These are phyloP conservation scores for Ceratocystis smalleyi DNA, from an alignment of 2,329 filamentous ascomycete species.

Conservation along the genomic window DNA sequence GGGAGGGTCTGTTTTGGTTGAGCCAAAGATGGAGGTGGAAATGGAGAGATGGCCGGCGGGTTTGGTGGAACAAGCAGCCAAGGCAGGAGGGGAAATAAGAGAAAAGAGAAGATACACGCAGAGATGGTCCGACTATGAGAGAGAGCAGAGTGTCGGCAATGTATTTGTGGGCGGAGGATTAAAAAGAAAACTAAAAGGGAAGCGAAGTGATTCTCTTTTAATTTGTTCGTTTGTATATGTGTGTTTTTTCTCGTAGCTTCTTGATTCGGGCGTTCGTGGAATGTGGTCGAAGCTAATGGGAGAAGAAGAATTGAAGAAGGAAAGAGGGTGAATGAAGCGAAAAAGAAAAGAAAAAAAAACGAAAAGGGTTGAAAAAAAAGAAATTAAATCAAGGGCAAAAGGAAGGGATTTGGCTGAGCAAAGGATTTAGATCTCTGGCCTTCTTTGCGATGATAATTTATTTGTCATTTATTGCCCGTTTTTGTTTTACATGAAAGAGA, in stretches of 20 bases:
- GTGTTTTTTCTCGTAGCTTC: background rate
- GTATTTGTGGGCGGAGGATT: background rate
- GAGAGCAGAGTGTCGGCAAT: background rate
- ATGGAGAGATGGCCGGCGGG: too few species aligned
- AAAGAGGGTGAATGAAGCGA: background rate
- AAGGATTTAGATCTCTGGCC: background rate
- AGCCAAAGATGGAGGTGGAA: too few species aligned
- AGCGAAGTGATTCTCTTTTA: background rate
- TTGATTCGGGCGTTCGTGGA: background rate
- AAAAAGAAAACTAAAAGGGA: background rate
- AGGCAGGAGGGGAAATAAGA: background rate
- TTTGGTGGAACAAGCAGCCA: background rate
- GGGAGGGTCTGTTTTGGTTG: too few species aligned
- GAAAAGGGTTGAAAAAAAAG: background rate
- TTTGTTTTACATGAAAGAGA: background rate
- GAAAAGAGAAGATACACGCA: background rate
- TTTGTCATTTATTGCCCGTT: background rate
- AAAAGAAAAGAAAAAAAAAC: background rate
- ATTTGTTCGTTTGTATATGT: background rate
- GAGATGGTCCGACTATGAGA: background rate
- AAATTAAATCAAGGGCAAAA: background rate
- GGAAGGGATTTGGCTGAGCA: background rate
- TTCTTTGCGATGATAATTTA: background rate
- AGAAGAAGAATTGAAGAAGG: background rate
- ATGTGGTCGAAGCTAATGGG: background rate